Conservation (phyloP, 495 filamentous ascomycete genomes). For the Pseudevernia furfuracea region DNA sequence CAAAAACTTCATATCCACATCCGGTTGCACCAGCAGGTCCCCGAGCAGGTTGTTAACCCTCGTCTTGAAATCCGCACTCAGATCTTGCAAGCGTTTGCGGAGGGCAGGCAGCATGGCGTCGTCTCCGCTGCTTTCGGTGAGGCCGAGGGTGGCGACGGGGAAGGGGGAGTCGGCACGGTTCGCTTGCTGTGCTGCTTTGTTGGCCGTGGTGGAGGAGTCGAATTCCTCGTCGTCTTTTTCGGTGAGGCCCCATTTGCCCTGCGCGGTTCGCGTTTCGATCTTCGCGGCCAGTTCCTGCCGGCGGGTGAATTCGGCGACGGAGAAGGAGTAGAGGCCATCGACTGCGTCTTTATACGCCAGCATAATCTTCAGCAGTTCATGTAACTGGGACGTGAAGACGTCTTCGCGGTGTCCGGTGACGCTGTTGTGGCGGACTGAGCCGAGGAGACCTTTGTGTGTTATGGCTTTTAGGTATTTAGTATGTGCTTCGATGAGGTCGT, state of each 20-base stretch:
- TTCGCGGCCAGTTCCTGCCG: constrained; percentile 76
- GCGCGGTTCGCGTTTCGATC: constrained; percentile 56
- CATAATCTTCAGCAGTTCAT: constrained; percentile 90
- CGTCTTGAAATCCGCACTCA: constrained; percentile 65
- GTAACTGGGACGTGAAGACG: constrained; percentile 82
- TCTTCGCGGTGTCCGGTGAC: constrained; percentile 50
- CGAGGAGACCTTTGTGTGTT: constrained; percentile 91
- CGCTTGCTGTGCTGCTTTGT: constrained; percentile 17
- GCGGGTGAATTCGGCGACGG: constrained; percentile 84
- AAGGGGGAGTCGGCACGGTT: constrained; percentile 29
- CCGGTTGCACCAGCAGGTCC: constrained; percentile 86
- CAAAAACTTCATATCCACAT: constrained; percentile 91
- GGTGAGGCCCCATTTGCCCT: constrained; percentile 53
- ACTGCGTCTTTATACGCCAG: constrained; percentile 88
- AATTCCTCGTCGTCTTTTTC: constrained; percentile 37
- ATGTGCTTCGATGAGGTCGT: constrained; percentile 91
- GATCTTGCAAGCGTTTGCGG: constrained; percentile 57
- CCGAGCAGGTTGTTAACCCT: constrained; percentile 75
- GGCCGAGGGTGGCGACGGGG: constrained; percentile 29
- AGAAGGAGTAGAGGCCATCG: constrained; percentile 89
- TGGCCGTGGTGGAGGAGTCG: constrained; percentile 19
- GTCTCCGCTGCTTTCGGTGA: constrained; percentile 26
- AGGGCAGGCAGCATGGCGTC: constrained; percentile 69
- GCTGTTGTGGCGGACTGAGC: constrained; percentile 46
- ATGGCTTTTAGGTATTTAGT: constrained; percentile 84